phyloP scores from a whole-genome alignment of 2,329 filamentous ascomycete species.

The Leptographium procerum region DNA sequence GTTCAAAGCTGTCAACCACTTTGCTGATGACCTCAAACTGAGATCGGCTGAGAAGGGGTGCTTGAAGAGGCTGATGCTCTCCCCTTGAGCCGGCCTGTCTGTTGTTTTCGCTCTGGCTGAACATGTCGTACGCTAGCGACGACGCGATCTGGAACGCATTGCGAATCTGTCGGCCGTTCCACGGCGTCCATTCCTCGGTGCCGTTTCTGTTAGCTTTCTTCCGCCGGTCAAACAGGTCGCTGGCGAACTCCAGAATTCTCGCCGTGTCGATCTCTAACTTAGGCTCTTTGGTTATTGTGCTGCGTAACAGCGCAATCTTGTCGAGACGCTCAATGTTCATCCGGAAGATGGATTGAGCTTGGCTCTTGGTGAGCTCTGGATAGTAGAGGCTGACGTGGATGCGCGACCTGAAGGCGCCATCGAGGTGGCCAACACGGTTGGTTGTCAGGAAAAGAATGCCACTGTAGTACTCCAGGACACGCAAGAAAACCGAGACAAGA shows the following conservation, averaged over 20 bases:
- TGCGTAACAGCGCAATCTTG: too few species aligned
- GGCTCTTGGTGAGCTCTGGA: slow-evolving; percentile 9
- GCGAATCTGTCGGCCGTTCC: slow-evolving; percentile 25
- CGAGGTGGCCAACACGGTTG: slow-evolving; percentile 35
- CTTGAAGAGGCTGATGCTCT: too few species aligned
- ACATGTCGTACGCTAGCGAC: slow-evolving; percentile 11
- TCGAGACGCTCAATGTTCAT: slow-evolving; percentile 10
- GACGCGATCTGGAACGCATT: slow-evolving; percentile 22
- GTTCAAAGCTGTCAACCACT: too few species aligned
- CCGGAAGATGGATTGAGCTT: slow-evolving; percentile 11
- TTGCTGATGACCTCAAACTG: too few species aligned
- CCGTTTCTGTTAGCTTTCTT: too few species aligned
- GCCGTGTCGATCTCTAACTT: slow-evolving; percentile 1
- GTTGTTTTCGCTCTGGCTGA: too few species aligned
- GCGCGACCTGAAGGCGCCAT: slow-evolving; percentile 37
- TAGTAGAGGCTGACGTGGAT: slow-evolving; percentile 35
- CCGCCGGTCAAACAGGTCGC: neutral
- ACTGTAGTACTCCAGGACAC: slow-evolving; percentile 34
- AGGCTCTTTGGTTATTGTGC: neutral
- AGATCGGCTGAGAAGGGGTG: too few species aligned
- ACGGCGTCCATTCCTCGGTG: slow-evolving; percentile 5
- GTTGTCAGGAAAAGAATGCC: slow-evolving; percentile 39
- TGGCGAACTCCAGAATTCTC: slow-evolving; percentile 7
- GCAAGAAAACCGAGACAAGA: slow-evolving; percentile 32
- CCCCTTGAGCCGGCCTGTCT: too few species aligned